These are phyloP conservation scores for Melaleuca quinquenervia DNA, from an alignment of 345 rosid genomes.

Conservation along the genomic window DNA sequence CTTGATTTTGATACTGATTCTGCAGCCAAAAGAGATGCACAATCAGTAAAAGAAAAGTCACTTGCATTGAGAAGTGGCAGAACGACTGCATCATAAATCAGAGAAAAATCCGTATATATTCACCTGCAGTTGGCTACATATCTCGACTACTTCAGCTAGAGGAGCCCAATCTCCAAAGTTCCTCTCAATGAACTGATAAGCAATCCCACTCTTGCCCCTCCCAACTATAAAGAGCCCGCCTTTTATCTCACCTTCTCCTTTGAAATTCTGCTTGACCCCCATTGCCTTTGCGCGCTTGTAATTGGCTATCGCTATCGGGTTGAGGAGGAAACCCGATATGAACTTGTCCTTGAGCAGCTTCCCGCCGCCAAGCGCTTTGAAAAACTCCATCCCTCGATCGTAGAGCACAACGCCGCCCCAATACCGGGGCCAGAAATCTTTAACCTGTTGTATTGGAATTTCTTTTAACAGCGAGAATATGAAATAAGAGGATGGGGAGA, in stretches of 20 bases:
- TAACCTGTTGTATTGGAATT: constrained; percentile 18
- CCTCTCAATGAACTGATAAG: constrained; percentile 59
- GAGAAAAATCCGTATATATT: neutral
- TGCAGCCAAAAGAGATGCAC: neutral
- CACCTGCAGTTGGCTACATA: constrained; percentile 45
- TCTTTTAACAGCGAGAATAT: neutral
- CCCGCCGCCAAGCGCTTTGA: constrained; percentile 63
- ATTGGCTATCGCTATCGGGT: constrained; percentile 57
- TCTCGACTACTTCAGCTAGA: constrained; percentile 36
- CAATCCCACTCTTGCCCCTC: constrained; percentile 39
- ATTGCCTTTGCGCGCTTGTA: constrained; percentile 50
- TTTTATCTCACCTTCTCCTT: constrained; percentile 56
- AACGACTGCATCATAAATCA: neutral
- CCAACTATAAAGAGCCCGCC: constrained; percentile 56
- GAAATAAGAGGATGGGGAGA: neutral
- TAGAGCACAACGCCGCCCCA: constrained; percentile 50
- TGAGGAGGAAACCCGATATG: constrained; percentile 48
- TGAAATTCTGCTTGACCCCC: constrained; percentile 37
- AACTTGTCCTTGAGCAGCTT: constrained; percentile 47
- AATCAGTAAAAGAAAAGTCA: neutral
- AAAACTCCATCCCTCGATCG: constrained; percentile 44
- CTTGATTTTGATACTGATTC: neutral
- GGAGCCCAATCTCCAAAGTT: constrained; percentile 73
- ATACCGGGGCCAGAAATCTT: constrained; percentile 63
- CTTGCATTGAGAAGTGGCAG: neutral